Evolutionary conservation across 371 early-diverging fungal genomes (phyloP), one percentile per base, ranked within the genome.

Genomic region (Blakeslea trispora): DNA sequence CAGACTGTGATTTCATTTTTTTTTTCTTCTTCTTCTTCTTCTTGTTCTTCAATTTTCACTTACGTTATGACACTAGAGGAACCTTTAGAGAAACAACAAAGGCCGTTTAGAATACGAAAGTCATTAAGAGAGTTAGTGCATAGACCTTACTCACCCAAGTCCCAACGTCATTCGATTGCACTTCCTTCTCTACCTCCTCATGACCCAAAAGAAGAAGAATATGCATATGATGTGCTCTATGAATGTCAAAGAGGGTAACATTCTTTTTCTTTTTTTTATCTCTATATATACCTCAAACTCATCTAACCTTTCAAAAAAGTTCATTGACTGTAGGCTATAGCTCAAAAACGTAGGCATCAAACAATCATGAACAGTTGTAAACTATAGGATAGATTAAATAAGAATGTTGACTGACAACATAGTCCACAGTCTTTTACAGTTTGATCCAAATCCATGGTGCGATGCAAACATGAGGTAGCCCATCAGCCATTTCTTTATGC

Each of bases 381-480:
- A n/a, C n/a, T n/a, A n/a, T n/a, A n/a, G n/a, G n/a, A n/a, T n/a
- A n/a, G n/a, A n/a, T n/a, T n/a, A n/a, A n/a, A n/a, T n/a, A 28
- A 28, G 28, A 28, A 7, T 7, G 28, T 28, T 28, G 28, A 28
- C 28, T 28, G 28, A 28, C 7, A 21, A 34, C 17, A 31, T 18
- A n/a, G 21, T 3, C 39, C 24, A 11, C 34, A 78, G 79, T 3
- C 66, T 86, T 1, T 55, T 83, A 39, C 86, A 82, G 43, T 71
- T 84, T 31, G 86, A 86, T 42, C 84, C 86, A 6, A 69, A 75
- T 55, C 79, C 83, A 35, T 86, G 86, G 86, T 83, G 82, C 21
- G 79, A 86, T 66, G 61, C 62, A 17, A 37, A 77, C 43, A 59
- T 81, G 74, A 64, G 63, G 79, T 68, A 70, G 45, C n/a, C n/a